Conservation (phyloP, 2,329 filamentous ascomycete genomes). For the Hypoxylon sp. region DNA sequence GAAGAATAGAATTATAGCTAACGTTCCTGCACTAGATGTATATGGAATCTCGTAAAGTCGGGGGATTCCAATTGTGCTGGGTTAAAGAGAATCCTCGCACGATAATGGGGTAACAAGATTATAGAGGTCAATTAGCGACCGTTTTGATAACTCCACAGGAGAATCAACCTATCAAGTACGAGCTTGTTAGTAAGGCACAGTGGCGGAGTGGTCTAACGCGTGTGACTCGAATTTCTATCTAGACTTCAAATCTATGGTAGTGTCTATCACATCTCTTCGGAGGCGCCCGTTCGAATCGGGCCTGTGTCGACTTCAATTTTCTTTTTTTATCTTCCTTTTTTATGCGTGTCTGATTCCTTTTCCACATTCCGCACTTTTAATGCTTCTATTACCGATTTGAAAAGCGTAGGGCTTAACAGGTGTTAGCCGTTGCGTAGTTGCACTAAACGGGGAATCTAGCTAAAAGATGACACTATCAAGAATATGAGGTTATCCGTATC, state of each 20-base stretch:
- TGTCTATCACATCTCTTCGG: constrained; percentile 38
- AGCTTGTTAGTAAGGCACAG: constrained; percentile 1
- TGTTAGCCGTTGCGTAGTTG: no score
- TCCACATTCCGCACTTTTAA: background rate
- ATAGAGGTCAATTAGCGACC: background rate
- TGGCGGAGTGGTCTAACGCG: constrained; percentile 33
- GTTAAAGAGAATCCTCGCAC: background rate
- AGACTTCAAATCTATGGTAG: background rate
- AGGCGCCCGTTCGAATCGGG: constrained; percentile 41
- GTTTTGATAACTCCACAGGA: background rate
- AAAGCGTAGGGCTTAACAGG: no score
- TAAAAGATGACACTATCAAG: no score
- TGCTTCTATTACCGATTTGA: no score
- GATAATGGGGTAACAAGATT: background rate
- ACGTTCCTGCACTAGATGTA: no score
- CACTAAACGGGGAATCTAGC: no score
- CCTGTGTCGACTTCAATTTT: constrained; percentile 28
- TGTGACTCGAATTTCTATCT: constrained; percentile 31
- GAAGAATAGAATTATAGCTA: no score
- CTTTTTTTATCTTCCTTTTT: background rate
- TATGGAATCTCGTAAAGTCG: no score
- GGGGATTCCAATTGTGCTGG: background rate
- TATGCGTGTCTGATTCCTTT: background rate
- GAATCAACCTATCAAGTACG: background rate
- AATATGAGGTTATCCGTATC: no score